Conservation (phyloP, 2,329 filamentous ascomycete species). For the Colletotrichum eremochloae region DNA sequence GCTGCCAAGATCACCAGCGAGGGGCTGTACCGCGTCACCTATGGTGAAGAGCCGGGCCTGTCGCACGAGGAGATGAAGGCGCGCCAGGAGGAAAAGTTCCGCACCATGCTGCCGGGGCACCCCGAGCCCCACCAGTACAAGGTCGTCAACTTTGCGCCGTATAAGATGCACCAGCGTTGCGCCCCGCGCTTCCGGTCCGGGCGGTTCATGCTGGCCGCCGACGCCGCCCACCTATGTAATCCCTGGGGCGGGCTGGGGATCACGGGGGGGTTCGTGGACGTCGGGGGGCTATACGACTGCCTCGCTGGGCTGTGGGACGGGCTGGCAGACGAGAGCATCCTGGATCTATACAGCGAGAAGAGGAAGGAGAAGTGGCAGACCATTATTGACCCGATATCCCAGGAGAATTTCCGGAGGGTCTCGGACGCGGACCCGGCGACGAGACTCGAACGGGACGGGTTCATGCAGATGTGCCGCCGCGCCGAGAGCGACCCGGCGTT, state of each 20-base stretch:
- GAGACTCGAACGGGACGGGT: conserved; percentile 47
- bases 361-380: conserved; percentile 60
- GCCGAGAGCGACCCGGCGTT: conserved; percentile 51
- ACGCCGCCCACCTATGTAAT: conserved; percentile 71
- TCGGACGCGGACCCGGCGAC: conserved; percentile 57
- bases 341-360: conserved; percentile 61
- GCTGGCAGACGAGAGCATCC: conserved; percentile 57
- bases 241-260: conserved; percentile 72
- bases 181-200: conserved; percentile 70
- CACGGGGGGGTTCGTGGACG: conserved; percentile 74
- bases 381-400: conserved; percentile 59
- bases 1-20: conserved; percentile 70
- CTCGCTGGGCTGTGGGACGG: conserved; percentile 62
- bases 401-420: conserved; percentile 59
- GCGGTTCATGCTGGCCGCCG: conserved; percentile 68
- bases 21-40: conserved; percentile 73
- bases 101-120: conserved; percentile 69
- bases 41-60: conserved; percentile 69
- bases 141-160: conserved; percentile 69
- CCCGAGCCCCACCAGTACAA: conserved; percentile 71
- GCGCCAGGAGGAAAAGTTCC: conserved; percentile 68
- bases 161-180: conserved; percentile 73
- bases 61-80: conserved; percentile 65
- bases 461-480: conserved; percentile 54
- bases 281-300: conserved; percentile 72